Evolutionary conservation across 2,329 filamentous ascomycete genomes (phyloP), one percentile per base, ranked within the genome.

Genomic region (Karstenula rhodostoma): DNA sequence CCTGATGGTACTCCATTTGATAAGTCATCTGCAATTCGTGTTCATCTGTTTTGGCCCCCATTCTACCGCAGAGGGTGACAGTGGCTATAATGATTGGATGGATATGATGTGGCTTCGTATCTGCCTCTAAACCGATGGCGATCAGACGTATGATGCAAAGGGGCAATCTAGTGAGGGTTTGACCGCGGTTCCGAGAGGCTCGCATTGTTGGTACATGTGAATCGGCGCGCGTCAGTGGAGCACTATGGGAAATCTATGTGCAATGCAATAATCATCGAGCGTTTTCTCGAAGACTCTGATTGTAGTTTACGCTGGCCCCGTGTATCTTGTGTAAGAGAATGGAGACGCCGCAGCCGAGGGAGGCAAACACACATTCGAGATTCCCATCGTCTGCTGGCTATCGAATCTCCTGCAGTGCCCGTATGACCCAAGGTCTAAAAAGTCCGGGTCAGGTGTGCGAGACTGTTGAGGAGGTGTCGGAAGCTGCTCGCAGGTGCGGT

Each of bases 281-380:
- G 37, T 8, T 2, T 22, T 32, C n/a, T 7, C 22, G 35, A 8
- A n/a, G 5, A 13, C 22, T 15, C 15, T 13, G 3, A 6, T 13
- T 10, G 12, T 32, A 1, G 4, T 22, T 49, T 48, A 49, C 23
- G 43, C 35, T 15, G 42, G 19, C 12, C 32, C 32, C 13, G 54
- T 22, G 23, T 57, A 61, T 55, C 35, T 50, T 12, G 50, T 23
- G 25, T 54, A 47, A n/a, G 22, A 29, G 27, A 44, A 61, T 43
- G 59, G 59, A 22, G 58, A 60, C 13, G 53, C 62, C 29, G 61
- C 59, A 32, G 58, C 53, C 19, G 60, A 63, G 40, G 55, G 62
- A 46, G 67, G 65, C 53, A 67, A 46, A 65, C 67, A 69, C 64
- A 66, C 62, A 55, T 59, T 66, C 48, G 56, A 59, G 6, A 29